Base-by-base conservation (phyloP, 75 land plant species). In the Pseudotsuga menziesii region DNA sequence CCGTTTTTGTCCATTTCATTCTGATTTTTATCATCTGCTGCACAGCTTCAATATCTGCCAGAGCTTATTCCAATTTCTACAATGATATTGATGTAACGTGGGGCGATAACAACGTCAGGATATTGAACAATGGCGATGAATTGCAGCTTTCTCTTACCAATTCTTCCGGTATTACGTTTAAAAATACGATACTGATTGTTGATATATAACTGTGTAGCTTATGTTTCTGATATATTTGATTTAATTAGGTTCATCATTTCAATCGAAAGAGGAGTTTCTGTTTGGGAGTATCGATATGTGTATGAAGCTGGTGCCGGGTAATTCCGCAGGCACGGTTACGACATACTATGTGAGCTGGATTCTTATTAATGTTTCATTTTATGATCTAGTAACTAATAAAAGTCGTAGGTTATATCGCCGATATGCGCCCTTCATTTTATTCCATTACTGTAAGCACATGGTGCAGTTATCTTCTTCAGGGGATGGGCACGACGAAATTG, bases 221-320 rank as follows among this genome's bases (percentile, higher is more conserved):
- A 13, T 0, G 8, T 56, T 56, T 56, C 56, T 29, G 32, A n/a
- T n/a, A n/a, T n/a, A n/a, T n/a, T n/a, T n/a, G n/a, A n/a, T n/a
- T n/a, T n/a, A 23, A 3, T 61, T 9, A 78, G 88, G 81, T 5
- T 83, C 84, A 57, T 81, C 74, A 16, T 72, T 57, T 12, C n/a
- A 57, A 58, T 81, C 90, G 20, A 85, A 83, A 57, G 15, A 27
- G 32, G 0, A 15, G 0, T 86, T 72, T 74, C 71, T 89, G 58
- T 89, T 79, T 75, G 88, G 91, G 62, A 80, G 81, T 55, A 14
- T 86, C 25, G 74, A 72, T n/a, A 84, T 86, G 84, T 77, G 22
- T 22, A 89, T 89, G 29, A 89, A 89, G 78, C 77, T 89, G 15
- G 91, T 82, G 0, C 77, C 84, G 2, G 84, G 85, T 12, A 73